These are phyloP conservation scores for Nemania sp. DNA, from an alignment of 2,329 filamentous ascomycete species.

Conservation along the genomic window DNA sequence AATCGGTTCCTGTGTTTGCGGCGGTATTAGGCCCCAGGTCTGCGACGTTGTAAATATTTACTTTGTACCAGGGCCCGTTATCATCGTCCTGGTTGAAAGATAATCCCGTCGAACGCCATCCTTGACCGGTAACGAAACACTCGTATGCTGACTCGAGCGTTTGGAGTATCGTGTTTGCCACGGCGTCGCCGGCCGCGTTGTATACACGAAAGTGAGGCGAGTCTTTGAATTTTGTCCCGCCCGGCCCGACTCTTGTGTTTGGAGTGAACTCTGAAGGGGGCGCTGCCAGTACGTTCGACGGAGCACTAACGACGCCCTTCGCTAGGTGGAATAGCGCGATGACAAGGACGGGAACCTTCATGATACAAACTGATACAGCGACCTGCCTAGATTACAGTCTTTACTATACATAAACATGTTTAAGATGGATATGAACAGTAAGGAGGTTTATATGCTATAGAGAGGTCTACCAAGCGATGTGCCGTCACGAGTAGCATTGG, in stretches of 20 bases:
- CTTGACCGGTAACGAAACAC: slow-evolving; percentile 55
- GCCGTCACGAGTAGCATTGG: neutral
- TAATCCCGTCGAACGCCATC: slow-evolving; percentile 55
- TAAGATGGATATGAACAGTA: neutral
- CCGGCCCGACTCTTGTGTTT: slow-evolving; percentile 48
- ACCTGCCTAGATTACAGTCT: neutral
- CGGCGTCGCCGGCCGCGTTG: slow-evolving; percentile 46
- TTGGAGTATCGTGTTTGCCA: slow-evolving; percentile 51
- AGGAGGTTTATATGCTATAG: neutral
- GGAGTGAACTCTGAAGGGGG: slow-evolving; percentile 48
- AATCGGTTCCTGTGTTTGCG: slow-evolving; percentile 58
- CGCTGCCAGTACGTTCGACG: slow-evolving; percentile 31
- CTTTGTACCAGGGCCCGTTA: slow-evolving; percentile 58
- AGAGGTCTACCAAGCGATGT: neutral
- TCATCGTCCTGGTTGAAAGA: slow-evolving; percentile 52
- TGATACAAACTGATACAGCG: neutral
- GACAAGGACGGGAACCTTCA: slow-evolving; percentile 4
- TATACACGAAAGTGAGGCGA: slow-evolving; percentile 58
- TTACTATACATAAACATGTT: neutral
- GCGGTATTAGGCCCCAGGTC: slow-evolving; percentile 54
- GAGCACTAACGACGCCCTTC: slow-evolving; percentile 26
- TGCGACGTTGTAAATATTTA: slow-evolving; percentile 59
- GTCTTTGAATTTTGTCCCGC: slow-evolving; percentile 50
- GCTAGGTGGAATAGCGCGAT: neutral
- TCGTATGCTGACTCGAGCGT: slow-evolving; percentile 61